phyloP scores from a whole-genome alignment of 768 basidiomycete species.

The Mycena polygramma region DNA sequence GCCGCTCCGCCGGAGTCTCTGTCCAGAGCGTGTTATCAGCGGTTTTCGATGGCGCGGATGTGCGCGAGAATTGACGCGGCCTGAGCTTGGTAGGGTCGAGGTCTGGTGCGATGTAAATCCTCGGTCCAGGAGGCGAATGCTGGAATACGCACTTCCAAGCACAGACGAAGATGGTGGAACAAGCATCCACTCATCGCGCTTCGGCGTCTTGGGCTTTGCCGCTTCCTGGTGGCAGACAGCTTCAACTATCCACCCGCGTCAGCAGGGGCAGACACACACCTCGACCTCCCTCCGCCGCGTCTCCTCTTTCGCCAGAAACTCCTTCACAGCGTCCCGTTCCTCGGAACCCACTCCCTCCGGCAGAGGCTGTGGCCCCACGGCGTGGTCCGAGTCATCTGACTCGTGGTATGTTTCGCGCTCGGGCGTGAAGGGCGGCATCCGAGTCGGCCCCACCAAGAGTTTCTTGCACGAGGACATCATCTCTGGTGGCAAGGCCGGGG shows the following conservation, averaged over 20 bases:
- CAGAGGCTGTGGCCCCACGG: conserved; percentile 87
- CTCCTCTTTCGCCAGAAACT: conserved; percentile 90
- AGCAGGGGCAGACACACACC: neutral
- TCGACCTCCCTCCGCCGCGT: conserved; percentile 78
- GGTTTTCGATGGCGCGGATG: conserved; percentile 56
- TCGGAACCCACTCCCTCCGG: conserved; percentile 59
- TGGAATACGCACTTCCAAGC: conserved; percentile 56
- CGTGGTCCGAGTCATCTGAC: conserved; percentile 77
- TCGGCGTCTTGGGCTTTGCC: conserved; percentile 77
- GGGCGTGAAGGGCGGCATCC: conserved; percentile 52
- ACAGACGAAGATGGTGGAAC: conserved; percentile 90
- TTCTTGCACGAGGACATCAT: conserved; percentile 58
- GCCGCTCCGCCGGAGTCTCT: conserved; percentile 94
- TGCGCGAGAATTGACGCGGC: conserved; percentile 82
- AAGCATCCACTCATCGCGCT: conserved; percentile 99
- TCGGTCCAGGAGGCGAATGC: no score
- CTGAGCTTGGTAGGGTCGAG: conserved; percentile 91
- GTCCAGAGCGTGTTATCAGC: conserved; percentile 89
- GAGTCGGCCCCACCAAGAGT: conserved; percentile 67
- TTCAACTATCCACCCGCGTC: neutral
- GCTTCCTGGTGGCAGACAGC: conserved; percentile 62
- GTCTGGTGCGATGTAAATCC: conserved; percentile 31
- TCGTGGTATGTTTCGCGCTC: conserved; percentile 40
- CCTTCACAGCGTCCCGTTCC: conserved; percentile 76
- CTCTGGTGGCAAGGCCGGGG: conserved; percentile 56